Evolutionary conservation across 2,329 filamentous ascomycete species (phyloP), one percentile per base, ranked within the genome.

Genomic region (Dactylonectria estremocensis): DNA sequence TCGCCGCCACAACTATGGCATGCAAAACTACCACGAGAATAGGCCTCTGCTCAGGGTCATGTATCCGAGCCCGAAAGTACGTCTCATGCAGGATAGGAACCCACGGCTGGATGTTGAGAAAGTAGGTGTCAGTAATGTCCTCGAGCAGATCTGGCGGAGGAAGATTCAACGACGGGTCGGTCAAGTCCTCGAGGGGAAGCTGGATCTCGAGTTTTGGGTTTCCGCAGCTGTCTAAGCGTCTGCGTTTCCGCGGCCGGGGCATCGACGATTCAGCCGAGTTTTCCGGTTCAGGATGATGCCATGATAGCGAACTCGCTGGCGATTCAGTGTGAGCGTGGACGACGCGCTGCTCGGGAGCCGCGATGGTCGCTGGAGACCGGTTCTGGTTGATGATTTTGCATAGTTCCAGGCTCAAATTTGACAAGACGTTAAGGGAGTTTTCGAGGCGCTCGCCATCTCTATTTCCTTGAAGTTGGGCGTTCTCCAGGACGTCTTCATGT

Each of bases 71-170:
- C 5, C 72, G 54, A 45, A 74, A 74, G 0, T 69, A 69, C 0
- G 72, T 74, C n/a, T 74, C 72, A 9, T 74, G 72, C 0, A 74
- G 33, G 0, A 74, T 64, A 0, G 72, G 72, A 33, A 74, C 72
- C 72, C 72, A 74, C 35, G 72, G 72, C 28, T 74, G 72, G 4
- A 74, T 66, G 4, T 69, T 5, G 3, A 46, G 64, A 24, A 74
- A 74, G n/a, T 74, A 74, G 0, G 72, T 66, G 3, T 64, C 69
- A 24, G 74, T 64, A 5, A 74, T 64, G 2, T 74, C 72, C 28
- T 74, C 72, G 0, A 74, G 40, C 0, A 74, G 33, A 1, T 73
- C 72, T 1, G 70, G 65, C 1, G 69, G 69, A 1, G 70, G 72
- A 0, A 74, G 10, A 3, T 70, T 67, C 6, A 45, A 69, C 1